Conservation (phyloP, 129 eudicot species). For the Centella asiatica region DNA sequence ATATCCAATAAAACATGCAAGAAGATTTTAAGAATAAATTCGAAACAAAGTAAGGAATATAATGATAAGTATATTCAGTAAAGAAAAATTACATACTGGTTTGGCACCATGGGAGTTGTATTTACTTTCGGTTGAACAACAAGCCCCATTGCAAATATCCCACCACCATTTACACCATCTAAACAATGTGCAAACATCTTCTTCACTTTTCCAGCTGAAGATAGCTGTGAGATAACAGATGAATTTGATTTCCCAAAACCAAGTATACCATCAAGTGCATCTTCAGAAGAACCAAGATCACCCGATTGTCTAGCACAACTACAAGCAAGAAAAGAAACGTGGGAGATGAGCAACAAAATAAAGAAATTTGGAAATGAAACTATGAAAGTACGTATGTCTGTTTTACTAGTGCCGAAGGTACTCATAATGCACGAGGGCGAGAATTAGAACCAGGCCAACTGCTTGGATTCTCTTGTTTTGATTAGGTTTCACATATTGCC, state of each 20-base stretch:
- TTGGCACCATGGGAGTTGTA: conserved; percentile 50
- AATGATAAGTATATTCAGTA: not conserved
- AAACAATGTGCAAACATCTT: conserved; percentile 94
- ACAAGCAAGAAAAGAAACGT: conserved; percentile 28
- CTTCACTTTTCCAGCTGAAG: conserved; percentile 72
- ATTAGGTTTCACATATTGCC: too few species aligned
- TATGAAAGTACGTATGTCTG: too few species aligned
- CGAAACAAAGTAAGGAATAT: not conserved
- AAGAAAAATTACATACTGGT: conserved; percentile 44
- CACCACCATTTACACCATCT: conserved; percentile 87
- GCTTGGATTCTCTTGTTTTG: too few species aligned
- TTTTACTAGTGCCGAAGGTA: too few species aligned
- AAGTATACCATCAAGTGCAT: conserved; percentile 81
- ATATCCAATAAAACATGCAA: not conserved
- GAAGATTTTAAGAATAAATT: conserved; percentile 1
- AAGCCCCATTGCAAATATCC: conserved; percentile 86
- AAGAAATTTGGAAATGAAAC: not conserved
- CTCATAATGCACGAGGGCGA: too few species aligned
- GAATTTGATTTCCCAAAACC: conserved; percentile 89
- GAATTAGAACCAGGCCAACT: too few species aligned
- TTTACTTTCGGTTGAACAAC: conserved; percentile 88
- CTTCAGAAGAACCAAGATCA: conserved; percentile 54
- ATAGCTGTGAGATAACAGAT: conserved; percentile 73
- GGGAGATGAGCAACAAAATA: conserved; percentile 8
- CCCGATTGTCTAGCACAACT: conserved; percentile 66